Evolutionary conservation across 805 yeast genomes (phyloP).

Genomic region (Scheffersomyces ergatensis): DNA sequence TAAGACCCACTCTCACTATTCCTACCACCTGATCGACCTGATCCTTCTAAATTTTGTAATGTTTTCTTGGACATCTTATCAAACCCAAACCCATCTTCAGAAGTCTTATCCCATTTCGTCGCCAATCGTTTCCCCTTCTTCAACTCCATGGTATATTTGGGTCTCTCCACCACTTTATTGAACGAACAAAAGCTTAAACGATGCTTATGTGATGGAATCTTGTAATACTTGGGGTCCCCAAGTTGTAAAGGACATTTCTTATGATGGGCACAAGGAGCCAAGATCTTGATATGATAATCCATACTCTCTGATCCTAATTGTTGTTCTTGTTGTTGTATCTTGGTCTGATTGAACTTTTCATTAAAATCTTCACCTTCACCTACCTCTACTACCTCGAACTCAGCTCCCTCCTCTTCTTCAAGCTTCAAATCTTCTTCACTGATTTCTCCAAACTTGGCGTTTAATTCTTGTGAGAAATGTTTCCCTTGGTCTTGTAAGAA

Average conservation of each 20-base stretch:
- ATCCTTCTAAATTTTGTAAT: conserved; percentile 50
- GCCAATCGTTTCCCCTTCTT: conserved; percentile 79
- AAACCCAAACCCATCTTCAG: conserved; percentile 56
- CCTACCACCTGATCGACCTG: conserved; percentile 75
- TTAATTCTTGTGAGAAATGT: conserved; percentile 28
- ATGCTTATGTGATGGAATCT: conserved; percentile 52
- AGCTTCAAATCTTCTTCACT: conserved; percentile 44
- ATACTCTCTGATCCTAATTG: conserved; percentile 19
- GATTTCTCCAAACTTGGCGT: conserved; percentile 41
- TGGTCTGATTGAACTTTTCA: too few relatives aligned
- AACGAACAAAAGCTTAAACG: conserved; percentile 74
- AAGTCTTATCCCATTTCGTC: conserved; percentile 62
- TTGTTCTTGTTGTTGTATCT: conserved; percentile 1
- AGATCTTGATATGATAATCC: conserved; percentile 56
- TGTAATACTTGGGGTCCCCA: conserved; percentile 66
- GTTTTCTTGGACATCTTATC: conserved; percentile 27
- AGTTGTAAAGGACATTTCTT: conserved; percentile 81
- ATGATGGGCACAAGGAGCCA: conserved; percentile 94
- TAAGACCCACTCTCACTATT: conserved; percentile 70
- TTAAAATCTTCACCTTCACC: conserved; percentile 8
- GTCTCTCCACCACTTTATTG: conserved; percentile 69
- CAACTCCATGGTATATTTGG: conserved; percentile 75
- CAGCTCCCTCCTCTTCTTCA: conserved; percentile 41
- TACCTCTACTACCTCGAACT: conserved; percentile 23
- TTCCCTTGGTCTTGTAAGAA: conserved; percentile 15